phyloP scores from a whole-genome alignment of 2,329 filamentous ascomycete genomes.

The Beauveria varroae region DNA sequence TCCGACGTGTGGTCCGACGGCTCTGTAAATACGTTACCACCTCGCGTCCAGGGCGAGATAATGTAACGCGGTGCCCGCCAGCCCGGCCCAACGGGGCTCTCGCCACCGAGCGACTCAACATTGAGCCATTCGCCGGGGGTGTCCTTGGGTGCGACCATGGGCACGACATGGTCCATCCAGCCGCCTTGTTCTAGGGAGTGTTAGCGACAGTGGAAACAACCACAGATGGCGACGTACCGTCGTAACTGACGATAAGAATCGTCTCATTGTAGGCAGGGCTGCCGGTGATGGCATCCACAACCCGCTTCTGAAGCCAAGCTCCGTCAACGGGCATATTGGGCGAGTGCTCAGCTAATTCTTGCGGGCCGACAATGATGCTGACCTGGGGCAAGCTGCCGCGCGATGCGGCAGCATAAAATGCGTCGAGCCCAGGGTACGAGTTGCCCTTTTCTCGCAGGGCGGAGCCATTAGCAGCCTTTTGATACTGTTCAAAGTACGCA shows the following conservation, averaged over 20 bases:
- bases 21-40: constrained; percentile 45
- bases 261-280: constrained; percentile 42
- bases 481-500: constrained; percentile 43
- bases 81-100: constrained; percentile 22
- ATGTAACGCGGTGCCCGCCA: constrained; percentile 45
- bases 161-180: constrained; percentile 44
- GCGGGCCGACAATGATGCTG: constrained; percentile 44
- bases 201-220: background rate
- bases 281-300: constrained; percentile 41
- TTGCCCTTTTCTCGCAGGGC: constrained; percentile 36
- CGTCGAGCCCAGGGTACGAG: constrained; percentile 36
- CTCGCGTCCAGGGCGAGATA: constrained; percentile 46
- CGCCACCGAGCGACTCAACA: constrained; percentile 25
- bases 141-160: constrained; percentile 37
- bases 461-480: constrained; percentile 32
- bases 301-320: constrained; percentile 46
- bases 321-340: constrained; percentile 46
- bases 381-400: constrained; percentile 42
- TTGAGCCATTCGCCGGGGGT: constrained; percentile 46
- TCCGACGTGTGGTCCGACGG: constrained; percentile 46
- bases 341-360: constrained; percentile 48
- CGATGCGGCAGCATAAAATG: constrained; percentile 40
- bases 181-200: constrained; percentile 36
- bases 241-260: constrained; percentile 43
- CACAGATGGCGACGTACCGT: constrained; percentile 17